These are phyloP conservation scores for Bolboschoenus planiculmis DNA, from an alignment of 176 grass and related monocot genomes.

Conservation along the genomic window DNA sequence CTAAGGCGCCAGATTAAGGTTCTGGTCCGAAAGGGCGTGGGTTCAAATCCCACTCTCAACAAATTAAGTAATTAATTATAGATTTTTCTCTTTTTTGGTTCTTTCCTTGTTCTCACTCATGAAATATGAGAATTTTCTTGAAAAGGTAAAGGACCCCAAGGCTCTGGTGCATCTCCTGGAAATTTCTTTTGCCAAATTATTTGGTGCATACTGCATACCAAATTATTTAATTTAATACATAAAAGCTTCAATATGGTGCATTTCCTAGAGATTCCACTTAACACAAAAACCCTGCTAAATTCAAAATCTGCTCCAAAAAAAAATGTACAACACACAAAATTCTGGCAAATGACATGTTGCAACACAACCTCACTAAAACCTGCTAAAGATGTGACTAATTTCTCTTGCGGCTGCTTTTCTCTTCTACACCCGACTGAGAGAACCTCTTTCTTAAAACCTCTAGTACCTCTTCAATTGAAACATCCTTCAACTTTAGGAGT, in stretches of 20 bases:
- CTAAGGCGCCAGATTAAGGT: slow-evolving; percentile 63
- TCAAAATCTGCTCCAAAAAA: not conserved
- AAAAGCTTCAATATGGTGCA: not conserved
- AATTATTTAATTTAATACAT: too few species aligned
- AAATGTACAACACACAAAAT: not conserved
- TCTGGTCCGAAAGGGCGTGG: slow-evolving; percentile 63
- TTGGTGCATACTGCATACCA: too few species aligned
- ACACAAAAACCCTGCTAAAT: not conserved
- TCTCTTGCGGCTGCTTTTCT: slow-evolving; percentile 72
- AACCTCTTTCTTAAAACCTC: slow-evolving; percentile 75
- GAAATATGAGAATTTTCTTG: not conserved
- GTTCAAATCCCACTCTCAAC: slow-evolving; percentile 59
- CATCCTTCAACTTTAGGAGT: slow-evolving; percentile 55
- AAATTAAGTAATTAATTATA: not conserved
- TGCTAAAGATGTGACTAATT: not conserved
- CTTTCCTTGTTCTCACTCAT: not conserved
- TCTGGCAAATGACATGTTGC: not conserved
- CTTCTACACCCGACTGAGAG: slow-evolving; percentile 64
- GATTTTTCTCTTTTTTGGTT: not conserved
- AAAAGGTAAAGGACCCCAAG: too few species aligned
- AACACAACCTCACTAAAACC: not conserved
- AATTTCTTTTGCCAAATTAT: too few species aligned
- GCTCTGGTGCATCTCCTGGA: too few species aligned
- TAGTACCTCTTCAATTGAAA: slow-evolving; percentile 70
- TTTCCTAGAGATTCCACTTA: not conserved